Evolutionary conservation across 1,284 basidiomycete species (phyloP).

Genomic region (Irpex sp.): DNA sequence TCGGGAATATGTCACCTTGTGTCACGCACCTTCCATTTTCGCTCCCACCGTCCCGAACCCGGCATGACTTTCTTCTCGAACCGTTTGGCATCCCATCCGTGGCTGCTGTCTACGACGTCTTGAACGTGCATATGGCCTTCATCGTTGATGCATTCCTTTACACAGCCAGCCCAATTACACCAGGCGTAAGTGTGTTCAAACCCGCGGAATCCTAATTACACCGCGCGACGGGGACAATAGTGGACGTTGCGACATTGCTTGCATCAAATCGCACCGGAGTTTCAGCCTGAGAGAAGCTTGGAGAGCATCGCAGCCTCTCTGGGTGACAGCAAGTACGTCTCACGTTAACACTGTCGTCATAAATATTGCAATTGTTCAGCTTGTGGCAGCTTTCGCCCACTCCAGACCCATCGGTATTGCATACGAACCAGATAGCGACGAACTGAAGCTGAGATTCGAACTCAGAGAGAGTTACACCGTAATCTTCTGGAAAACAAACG

Average conservation of each 20-base stretch:
- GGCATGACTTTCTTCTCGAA: not conserved
- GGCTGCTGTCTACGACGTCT: not conserved
- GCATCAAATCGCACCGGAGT: not conserved
- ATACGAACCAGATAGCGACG: not conserved
- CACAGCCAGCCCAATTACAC: no score
- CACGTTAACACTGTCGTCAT: not conserved
- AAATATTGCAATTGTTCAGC: not conserved
- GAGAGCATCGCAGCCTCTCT: not conserved
- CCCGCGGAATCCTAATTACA: not conserved
- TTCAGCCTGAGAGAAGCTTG: not conserved
- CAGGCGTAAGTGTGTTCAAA: not conserved
- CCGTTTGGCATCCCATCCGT: not conserved
- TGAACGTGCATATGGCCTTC: not conserved
- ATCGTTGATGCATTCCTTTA: not conserved
- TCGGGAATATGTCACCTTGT: slow-evolving; percentile 10
- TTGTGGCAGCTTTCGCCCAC: not conserved
- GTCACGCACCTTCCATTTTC: slow-evolving; percentile 8
- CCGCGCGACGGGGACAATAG: not conserved
- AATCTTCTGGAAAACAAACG: not conserved
- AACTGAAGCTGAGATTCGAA: not conserved
- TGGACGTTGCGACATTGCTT: not conserved
- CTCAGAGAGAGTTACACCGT: not conserved
- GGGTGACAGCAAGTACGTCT: not conserved
- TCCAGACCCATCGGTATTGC: not conserved
- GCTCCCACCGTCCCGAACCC: not conserved